A percentile compares a stretch with the other conserved stretches of the same genome.
phyloP scores from a whole-genome alignment of 2,329 filamentous ascomycete genomes.

The Monosporascus cannonballus region DNA sequence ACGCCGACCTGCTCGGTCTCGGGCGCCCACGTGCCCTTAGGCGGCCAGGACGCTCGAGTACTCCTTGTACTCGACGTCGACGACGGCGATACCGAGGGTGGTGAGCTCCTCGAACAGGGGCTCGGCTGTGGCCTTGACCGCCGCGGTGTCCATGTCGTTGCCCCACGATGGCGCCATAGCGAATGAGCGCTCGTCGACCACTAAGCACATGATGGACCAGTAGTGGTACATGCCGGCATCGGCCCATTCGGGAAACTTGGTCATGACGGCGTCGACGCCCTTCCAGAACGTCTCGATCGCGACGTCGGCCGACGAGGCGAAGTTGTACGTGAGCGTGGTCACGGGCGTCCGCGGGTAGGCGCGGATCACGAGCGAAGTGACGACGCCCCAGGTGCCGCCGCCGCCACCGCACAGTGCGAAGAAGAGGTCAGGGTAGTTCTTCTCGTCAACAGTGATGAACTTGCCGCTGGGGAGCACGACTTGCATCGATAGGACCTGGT shows the following conservation, averaged over 20 bases:
- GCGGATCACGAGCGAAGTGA: constrained; percentile 31
- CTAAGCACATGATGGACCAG: constrained; percentile 11
- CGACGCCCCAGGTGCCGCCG: constrained; percentile 35
- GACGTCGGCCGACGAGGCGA: constrained; percentile 15
- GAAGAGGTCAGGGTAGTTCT: constrained; percentile 40
- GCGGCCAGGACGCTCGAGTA: constrained; percentile 9
- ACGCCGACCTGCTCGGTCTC: constrained; percentile 10
- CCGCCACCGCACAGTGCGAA: constrained; percentile 44
- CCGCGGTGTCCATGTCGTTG: constrained; percentile 8
- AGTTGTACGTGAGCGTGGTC: constrained; percentile 25
- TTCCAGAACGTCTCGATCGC: constrained; percentile 22
- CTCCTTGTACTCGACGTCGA: constrained; percentile 6
- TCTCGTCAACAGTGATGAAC: constrained; percentile 33
- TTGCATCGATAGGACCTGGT: constrained; percentile 43
- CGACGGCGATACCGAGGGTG: constrained; percentile 6
- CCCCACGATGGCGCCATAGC: constrained; percentile 13
- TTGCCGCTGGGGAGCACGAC: constrained; percentile 39
- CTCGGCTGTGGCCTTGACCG: constrained; percentile 4
- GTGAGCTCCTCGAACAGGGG: constrained; percentile 11
- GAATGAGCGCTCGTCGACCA: constrained; percentile 7
- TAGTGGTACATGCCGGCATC: constrained; percentile 16
- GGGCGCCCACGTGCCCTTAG: constrained; percentile 12
- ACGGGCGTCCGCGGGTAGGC: constrained; percentile 28
- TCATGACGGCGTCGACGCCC: constrained; percentile 26
- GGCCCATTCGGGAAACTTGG: constrained; percentile 23